phyloP scores from a whole-genome alignment of 257 asterid genomes.

The Capsicum baccatum region DNA sequence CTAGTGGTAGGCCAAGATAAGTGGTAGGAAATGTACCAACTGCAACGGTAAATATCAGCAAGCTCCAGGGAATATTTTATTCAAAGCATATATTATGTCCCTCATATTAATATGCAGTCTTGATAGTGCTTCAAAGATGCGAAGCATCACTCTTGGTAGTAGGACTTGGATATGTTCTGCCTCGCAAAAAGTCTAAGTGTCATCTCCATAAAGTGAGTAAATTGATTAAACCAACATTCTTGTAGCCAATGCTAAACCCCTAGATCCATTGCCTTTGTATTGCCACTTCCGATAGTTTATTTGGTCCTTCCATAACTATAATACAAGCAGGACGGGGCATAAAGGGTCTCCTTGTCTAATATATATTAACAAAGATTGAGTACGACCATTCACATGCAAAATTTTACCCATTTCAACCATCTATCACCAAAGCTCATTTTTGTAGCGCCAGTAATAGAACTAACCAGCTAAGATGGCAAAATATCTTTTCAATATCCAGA shows the following conservation, averaged over 20 bases:
- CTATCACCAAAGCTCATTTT: background rate
- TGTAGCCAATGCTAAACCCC: background rate
- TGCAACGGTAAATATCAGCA: background rate
- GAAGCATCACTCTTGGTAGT: background rate
- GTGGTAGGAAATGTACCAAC: background rate
- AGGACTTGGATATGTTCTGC: background rate
- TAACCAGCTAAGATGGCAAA: background rate
- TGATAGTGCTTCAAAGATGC: background rate
- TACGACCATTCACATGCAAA: background rate
- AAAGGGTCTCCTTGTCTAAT: background rate
- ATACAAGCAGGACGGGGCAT: background rate
- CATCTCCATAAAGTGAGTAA: background rate
- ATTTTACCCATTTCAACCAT: background rate
- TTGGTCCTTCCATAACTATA: background rate
- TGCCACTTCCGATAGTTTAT: background rate
- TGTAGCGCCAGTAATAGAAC: background rate
- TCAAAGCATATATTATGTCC: background rate
- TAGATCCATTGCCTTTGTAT: background rate
- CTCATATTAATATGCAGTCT: background rate
- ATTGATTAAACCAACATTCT: background rate
- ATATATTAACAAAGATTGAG: background rate
- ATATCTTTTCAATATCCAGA: background rate
- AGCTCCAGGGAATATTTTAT: background rate
- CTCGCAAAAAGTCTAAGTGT: too few relatives aligned
- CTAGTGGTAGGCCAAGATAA: background rate